Conservation (phyloP, 257 asterid genomes). For the Petrea volubilis region DNA sequence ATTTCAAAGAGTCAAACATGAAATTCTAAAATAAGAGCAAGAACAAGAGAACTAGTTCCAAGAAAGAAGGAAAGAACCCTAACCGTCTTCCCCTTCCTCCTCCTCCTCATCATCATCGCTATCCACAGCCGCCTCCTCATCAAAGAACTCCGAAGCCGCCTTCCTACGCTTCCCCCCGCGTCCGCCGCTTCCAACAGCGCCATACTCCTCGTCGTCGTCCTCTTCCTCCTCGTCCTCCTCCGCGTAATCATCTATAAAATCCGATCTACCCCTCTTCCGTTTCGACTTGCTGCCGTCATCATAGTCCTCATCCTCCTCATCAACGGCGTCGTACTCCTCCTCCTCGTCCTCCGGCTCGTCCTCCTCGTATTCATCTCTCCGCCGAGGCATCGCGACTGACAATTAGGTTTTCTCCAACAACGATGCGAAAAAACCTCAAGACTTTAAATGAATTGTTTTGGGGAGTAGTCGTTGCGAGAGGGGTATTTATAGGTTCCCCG, state of each 20-base stretch:
- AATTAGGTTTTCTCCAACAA: not conserved
- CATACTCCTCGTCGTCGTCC: slow-evolving; percentile 65
- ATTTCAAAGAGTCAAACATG: not conserved
- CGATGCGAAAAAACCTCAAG: not conserved
- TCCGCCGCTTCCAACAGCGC: slow-evolving; percentile 35
- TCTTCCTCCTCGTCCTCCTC: slow-evolving; percentile 89
- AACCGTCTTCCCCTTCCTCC: slow-evolving; percentile 93
- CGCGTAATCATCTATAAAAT: slow-evolving; percentile 70
- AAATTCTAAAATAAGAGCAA: not conserved
- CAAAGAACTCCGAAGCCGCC: slow-evolving; percentile 59
- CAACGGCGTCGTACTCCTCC: slow-evolving; percentile 59
- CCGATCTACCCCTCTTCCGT: slow-evolving; percentile 67
- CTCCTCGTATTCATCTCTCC: slow-evolving; percentile 63
- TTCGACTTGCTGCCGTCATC: slow-evolving; percentile 62
- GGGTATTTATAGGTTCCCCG: not conserved
- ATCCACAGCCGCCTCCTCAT: slow-evolving; percentile 77
- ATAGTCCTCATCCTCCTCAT: slow-evolving; percentile 60
- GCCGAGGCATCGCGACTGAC: slow-evolving; percentile 50
- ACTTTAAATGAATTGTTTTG: slow-evolving; percentile 3
- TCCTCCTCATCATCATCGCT: slow-evolving; percentile 95
- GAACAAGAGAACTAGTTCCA: not conserved
- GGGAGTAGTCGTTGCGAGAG: not conserved
- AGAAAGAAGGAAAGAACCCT: slow-evolving; percentile 15
- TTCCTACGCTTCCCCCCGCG: slow-evolving; percentile 40
- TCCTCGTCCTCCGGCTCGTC: slow-evolving; percentile 58